Conservation (phyloP, 805 yeast genomes). For the Debaryomyces hansenii region DNA sequence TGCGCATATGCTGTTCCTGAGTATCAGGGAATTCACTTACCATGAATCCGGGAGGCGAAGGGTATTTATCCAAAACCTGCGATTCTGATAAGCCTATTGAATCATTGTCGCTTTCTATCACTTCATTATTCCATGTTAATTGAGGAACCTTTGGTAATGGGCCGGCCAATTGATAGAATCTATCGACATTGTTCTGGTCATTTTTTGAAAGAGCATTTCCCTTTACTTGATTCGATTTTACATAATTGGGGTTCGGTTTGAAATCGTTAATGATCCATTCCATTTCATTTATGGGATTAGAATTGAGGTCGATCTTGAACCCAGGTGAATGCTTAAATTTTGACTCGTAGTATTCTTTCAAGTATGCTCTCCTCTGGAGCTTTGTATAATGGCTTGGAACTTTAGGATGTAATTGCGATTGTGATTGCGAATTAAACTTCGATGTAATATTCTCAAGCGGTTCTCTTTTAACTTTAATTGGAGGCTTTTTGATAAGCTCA, state of each 20-base stretch:
- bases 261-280: slow-evolving; percentile 39
- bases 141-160: background rate
- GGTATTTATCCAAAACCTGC: slow-evolving; percentile 37
- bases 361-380: slow-evolving; percentile 32
- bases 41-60: slow-evolving; percentile 44
- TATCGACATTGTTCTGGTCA: slow-evolving; percentile 13
- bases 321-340: slow-evolving; percentile 17
- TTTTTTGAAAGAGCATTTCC: slow-evolving; percentile 13
- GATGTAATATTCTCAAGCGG: slow-evolving; percentile 7
- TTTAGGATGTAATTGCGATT: background rate
- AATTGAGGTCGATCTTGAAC: slow-evolving; percentile 23
- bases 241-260: slow-evolving; percentile 26
- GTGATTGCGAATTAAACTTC: background rate
- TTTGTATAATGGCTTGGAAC: slow-evolving; percentile 21
- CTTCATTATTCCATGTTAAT: slow-evolving; percentile 1
- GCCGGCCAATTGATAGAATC: slow-evolving; percentile 11
- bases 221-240: slow-evolving; percentile 10
- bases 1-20: slow-evolving; percentile 26
- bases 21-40: slow-evolving; percentile 36
- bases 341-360: slow-evolving; percentile 22
- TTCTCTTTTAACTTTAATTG: slow-evolving; percentile 5
- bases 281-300: slow-evolving; percentile 38
- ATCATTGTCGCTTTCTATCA: slow-evolving; percentile 14
- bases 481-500: background rate
- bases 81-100: slow-evolving; percentile 6